A percentile compares a stretch with the other conserved stretches of the same genome.
Evolutionary conservation across 306 rosid species (phyloP).

Genomic region (Prunus mume): DNA sequence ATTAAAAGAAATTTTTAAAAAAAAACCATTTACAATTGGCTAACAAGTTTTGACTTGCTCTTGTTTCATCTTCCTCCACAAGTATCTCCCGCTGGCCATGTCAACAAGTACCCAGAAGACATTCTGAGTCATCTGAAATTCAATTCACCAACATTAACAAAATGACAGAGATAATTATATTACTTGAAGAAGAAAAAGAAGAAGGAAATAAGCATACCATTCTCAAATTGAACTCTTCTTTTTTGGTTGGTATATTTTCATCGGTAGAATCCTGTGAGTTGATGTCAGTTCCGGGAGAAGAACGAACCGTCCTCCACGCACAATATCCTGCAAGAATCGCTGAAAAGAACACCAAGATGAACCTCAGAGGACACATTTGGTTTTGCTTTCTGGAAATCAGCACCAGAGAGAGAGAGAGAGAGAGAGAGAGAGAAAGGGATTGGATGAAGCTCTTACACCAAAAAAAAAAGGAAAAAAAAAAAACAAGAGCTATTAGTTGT

Average conservation of each 20-base stretch:
- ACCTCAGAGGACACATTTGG: conserved; percentile 72
- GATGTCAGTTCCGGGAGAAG: conserved; percentile 30
- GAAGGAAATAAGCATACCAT: conserved; percentile 23
- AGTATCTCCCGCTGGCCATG: conserved; percentile 78
- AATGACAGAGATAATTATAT: not conserved
- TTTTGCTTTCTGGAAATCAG: not conserved
- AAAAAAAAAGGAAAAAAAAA: not conserved
- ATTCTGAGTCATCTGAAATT: conserved; percentile 42
- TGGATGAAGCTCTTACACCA: not conserved
- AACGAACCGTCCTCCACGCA: conserved; percentile 56
- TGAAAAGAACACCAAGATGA: conserved; percentile 71
- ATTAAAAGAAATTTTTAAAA: not conserved
- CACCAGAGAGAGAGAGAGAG: not conserved
- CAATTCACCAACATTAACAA: not conserved
- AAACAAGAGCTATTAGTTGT: not conserved
- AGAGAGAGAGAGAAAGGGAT: not conserved
- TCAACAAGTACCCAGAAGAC: conserved; percentile 66
- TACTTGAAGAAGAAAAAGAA: not conserved
- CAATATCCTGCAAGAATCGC: conserved; percentile 57
- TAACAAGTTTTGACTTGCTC: conserved; percentile 18
- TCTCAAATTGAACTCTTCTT: conserved; percentile 21
- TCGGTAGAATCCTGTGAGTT: conserved; percentile 1
- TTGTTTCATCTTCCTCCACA: conserved; percentile 54
- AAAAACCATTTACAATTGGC: not conserved
- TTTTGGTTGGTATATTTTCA: conserved; percentile 12